Evolutionary conservation across 768 basidiomycete species (phyloP), one percentile per base, ranked within the genome.

Genomic region (Boletus patriciae): DNA sequence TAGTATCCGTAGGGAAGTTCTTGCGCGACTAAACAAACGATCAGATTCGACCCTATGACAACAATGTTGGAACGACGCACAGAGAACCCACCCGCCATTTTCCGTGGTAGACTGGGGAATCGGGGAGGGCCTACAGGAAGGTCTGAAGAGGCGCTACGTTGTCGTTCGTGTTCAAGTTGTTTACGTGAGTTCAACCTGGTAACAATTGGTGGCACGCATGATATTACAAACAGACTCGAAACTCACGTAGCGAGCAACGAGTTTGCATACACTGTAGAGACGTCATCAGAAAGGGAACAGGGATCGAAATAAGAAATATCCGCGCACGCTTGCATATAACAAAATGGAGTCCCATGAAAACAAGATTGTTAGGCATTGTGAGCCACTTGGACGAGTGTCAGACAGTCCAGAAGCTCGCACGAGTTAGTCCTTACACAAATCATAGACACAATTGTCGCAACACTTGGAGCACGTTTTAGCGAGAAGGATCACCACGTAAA

Each of bases 271-370:
- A 80, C 80, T 81, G 19, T 15, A 36, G 40, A 40, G 2, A 27
- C 6, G 16, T 46, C 12, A 10, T 62, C n/a, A 52, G 27, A 6
- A 41, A 57, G 46, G 15, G 18, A 40, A n/a, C 4, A 19, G 6
- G 1, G 2, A 27, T 41, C 2, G 0, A 44, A 12, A 34, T 23
- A 10, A 38, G 6, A 25, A 16, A 23, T 3, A 29, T 57, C 15
- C 16, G 62, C 76, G 48, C 52, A 80, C 80, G 62, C 68, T 83
- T 83, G 62, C 77, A 74, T 51, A 83, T 83, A 27, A 81, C 72
- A 57, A 83, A 79, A 62, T 83, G 79, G 6, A 83, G 60, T 2
- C 76, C 82, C 78, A 81, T 74, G 61, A 82, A 83, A 11, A 83
- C 67, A 5, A 83, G 73, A 55, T 82, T 81, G 15, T 65, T 56